Base-by-base conservation (phyloP, 2,329 filamentous ascomycete species). In the Davidsoniella neocaledoniae region DNA sequence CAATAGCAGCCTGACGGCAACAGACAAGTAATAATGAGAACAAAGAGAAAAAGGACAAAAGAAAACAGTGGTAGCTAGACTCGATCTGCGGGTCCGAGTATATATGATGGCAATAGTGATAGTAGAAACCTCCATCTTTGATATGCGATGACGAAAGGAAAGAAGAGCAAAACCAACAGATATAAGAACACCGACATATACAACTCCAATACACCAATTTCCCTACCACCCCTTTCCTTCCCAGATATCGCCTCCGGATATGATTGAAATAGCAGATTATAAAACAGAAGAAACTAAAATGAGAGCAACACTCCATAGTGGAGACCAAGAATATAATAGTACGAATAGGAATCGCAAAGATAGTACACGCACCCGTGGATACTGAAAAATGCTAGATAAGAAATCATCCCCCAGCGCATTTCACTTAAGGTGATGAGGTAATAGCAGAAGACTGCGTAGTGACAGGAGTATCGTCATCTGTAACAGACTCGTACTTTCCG, bases 401-500 rank as follows among this genome's bases (percentile, higher is more conserved):
- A 33, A 39, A 39, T 10, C 21, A 23, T 23, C 5, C 21, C 16
- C 19, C 16, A 19, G 10, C 38, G 36, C 10, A 36, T 6, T 16
- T 37, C 25, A 19, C 7, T 43, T 14, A 49, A 36, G 47, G 47
- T 10, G 47, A 49, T 12, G 39, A 42, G 8, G 47, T 26, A 2
- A 43, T 14, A 25, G 26, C 12, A 43, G 47, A 23, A 21, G 25
- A 16, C 56, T 58, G 8, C 5, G 21, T n/a, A 38, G 42, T 54
- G 48, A 66, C 51, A 61, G 69, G 23, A 10, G 38, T 29, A 4
- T 53, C 51, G 33, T 53, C 76, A 75, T 53, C 47, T 42, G 45
- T 49, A 21, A 53, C 43, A 16, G 48, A 10, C 58, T 84, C 76
- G 62, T 91, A 94, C 64, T 81, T 83, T 43, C 85, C 86, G 59